These are phyloP conservation scores for Torrubiellomyces zombiae DNA, from an alignment of 2,329 filamentous ascomycete species.

Conservation along the genomic window DNA sequence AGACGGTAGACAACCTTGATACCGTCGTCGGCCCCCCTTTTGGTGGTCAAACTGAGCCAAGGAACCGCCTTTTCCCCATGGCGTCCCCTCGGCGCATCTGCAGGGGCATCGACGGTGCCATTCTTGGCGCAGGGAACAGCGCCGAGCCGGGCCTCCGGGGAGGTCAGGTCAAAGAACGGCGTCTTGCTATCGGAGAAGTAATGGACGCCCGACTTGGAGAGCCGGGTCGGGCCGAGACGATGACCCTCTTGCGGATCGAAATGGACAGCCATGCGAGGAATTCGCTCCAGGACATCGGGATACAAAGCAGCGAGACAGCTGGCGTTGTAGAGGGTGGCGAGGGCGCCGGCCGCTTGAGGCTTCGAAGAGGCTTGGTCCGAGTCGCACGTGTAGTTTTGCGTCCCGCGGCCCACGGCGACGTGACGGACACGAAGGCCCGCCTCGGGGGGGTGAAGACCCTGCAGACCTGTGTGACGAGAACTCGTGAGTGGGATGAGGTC, in stretches of 20 bases:
- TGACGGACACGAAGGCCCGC: conserved; percentile 50
- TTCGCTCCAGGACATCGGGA: conserved; percentile 45
- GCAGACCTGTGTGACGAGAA: conserved; percentile 31
- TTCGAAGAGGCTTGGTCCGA: conserved; percentile 37
- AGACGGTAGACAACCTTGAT: conserved; percentile 70
- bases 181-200: conserved; percentile 58
- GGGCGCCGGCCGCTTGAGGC: conserved; percentile 53
- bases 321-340: conserved; percentile 76
- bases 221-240: conserved; percentile 37
- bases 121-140: conserved; percentile 47
- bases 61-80: conserved; percentile 52
- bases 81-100: conserved; percentile 39
- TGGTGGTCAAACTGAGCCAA: conserved; percentile 59
- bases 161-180: conserved; percentile 68
- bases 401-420: conserved; percentile 74
- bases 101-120: conserved; percentile 44
- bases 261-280: conserved; percentile 52
- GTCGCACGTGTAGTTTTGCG: conserved; percentile 85
- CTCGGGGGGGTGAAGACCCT: conserved; percentile 42
- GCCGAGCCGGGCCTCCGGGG: conserved; percentile 32
- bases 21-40: conserved; percentile 34
- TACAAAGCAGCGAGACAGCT: conserved; percentile 60
- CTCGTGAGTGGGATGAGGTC: too few species aligned
- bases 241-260: conserved; percentile 35
- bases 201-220: conserved; percentile 58